Evolutionary conservation across 306 rosid species (phyloP), one percentile per base, ranked within the genome.

Genomic region (Dalbergia oliveri): DNA sequence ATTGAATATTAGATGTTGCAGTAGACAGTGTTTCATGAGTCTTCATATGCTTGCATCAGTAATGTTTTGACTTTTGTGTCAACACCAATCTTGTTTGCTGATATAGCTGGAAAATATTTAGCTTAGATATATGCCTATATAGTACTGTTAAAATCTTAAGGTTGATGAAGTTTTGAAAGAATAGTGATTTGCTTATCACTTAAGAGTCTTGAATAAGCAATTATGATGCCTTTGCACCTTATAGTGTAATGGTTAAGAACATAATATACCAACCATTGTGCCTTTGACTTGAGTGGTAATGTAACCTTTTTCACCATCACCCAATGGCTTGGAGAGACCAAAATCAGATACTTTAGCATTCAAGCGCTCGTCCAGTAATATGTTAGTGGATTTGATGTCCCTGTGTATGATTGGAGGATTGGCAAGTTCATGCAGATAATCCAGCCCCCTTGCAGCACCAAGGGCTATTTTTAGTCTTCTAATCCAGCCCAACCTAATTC

Each of bases 331-430:
- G 71, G 89, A 94, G 84, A 90, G 91, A 67, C 98, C 98, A 72
- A 94, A 94, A 81, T 94, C 98, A 12, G 93, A 78, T 10, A 94
- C 97, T 86, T 90, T 94, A 33, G 97, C 94, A 50, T 73, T 87
- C 64, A 90, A 75, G 63, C 41, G 73, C 6, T 90, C 92, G 49
- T 94, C 98, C 23, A 92, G 82, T 12, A 94, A 84, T 45, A 94
- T 90, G 77, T 94, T 94, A 66, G 82, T 80, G 56, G 98, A 92
- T 85, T 94, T 94, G n/a, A 92, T 79, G 83, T 94, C 97, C 77
- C 97, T 85, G 39, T 94, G 97, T 77, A 90, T 94, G 63, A 90
- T 92, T 8, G 97, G 90, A 62, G 97, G 97, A 47, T 89, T 83
- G 14, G 96, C 96, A 39, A 43, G 91, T 57, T 90, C 97, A 72